These are phyloP conservation scores for Curvularia hawaiiensis DNA, from an alignment of 2,329 filamentous ascomycete species.

Conservation along the genomic window DNA sequence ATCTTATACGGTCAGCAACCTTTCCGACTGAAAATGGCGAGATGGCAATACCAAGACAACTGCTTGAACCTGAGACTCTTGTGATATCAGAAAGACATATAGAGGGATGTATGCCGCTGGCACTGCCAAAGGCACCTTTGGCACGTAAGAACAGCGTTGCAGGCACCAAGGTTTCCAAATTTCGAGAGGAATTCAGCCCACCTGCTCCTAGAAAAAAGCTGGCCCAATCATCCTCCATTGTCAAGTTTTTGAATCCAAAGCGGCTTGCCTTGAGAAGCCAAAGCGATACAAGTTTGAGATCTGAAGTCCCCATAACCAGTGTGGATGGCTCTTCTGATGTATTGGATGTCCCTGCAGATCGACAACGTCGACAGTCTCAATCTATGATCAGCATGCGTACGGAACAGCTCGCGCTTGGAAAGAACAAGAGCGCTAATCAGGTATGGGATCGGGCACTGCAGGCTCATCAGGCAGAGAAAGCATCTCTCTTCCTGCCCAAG, in stretches of 20 bases:
- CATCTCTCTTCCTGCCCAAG: conserved; percentile 40
- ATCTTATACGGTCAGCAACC: conserved; percentile 26
- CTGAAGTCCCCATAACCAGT: conserved; percentile 3
- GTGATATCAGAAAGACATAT: conserved; percentile 5
- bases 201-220: conserved; percentile 36
- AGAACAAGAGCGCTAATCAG: conserved; percentile 30
- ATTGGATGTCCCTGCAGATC: conserved; percentile 14
- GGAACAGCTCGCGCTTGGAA: conserved; percentile 33
- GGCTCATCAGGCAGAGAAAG: conserved; percentile 44
- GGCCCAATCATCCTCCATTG: conserved; percentile 32
- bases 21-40: conserved; percentile 32
- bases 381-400: conserved; percentile 38
- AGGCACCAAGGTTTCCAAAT: conserved; percentile 42
- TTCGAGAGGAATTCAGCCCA: conserved; percentile 45
- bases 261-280: conserved; percentile 37
- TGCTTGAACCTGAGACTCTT: conserved; percentile 17
- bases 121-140: conserved; percentile 9
- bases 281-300: conserved; percentile 36
- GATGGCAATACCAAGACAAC: conserved; percentile 25
- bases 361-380: conserved; percentile 36
- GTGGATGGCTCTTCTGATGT: conserved; percentile 32
- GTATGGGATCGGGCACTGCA: conserved; percentile 47
- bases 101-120: conserved; percentile 2
- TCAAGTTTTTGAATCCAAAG: conserved; percentile 40
- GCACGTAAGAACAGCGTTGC: conserved; percentile 39